phyloP scores from a whole-genome alignment of 441 rosid genomes.

The Sinapis alba region DNA sequence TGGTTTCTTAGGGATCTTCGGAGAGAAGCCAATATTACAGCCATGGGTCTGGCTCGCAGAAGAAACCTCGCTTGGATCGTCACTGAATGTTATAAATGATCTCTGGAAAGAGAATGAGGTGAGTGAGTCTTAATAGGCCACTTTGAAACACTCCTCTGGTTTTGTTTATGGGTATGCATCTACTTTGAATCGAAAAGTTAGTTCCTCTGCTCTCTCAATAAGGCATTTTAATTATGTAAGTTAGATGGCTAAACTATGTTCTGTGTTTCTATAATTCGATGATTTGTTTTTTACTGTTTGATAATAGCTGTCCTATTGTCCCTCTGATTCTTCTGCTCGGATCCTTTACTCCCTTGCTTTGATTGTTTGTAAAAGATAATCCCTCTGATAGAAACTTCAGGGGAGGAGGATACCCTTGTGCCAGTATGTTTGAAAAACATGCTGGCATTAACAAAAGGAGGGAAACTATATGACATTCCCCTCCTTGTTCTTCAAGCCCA shows the following conservation, averaged over 20 bases:
- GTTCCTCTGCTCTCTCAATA: slow-evolving; percentile 20
- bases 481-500: slow-evolving; percentile 20
- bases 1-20: slow-evolving; percentile 62
- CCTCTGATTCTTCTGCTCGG: slow-evolving; percentile 17
- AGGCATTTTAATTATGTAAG: slow-evolving; percentile 19
- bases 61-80: slow-evolving; percentile 65
- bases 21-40: slow-evolving; percentile 70
- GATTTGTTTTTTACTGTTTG: slow-evolving; percentile 22
- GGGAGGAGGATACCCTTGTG: slow-evolving; percentile 10
- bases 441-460: slow-evolving; percentile 3
- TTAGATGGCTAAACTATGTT: slow-evolving; percentile 24
- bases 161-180: slow-evolving; percentile 28
- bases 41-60: slow-evolving; percentile 77
- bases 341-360: not conserved
- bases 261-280: slow-evolving; percentile 11
- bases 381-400: slow-evolving; percentile 10
- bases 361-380: slow-evolving; percentile 22
- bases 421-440: slow-evolving; percentile 30
- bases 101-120: slow-evolving; percentile 35
- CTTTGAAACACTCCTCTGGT: slow-evolving; percentile 16
- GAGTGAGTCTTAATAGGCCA: slow-evolving; percentile 11
- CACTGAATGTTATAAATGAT: slow-evolving; percentile 52
- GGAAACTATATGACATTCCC: slow-evolving; percentile 2
- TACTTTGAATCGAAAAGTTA: slow-evolving; percentile 9
- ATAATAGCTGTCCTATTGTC: slow-evolving; percentile 7